These are phyloP conservation scores for Dunaliella primolecta DNA, from an alignment of 139 green algal genomes.

Conservation along the genomic window DNA sequence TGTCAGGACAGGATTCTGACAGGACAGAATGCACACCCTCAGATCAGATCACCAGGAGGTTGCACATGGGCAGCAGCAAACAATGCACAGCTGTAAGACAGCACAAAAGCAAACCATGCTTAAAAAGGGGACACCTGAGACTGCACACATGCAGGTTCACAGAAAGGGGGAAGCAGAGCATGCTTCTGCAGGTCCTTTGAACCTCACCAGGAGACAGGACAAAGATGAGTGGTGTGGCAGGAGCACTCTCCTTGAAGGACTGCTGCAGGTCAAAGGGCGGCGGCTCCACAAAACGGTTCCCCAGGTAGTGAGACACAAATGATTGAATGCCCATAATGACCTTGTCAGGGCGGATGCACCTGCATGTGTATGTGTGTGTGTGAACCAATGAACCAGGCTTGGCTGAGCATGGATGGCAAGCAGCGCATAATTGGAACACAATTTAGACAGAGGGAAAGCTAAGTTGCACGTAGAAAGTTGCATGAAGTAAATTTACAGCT, in stretches of 20 bases:
- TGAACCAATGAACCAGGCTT: background rate
- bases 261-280: conserved; percentile 72
- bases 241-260: conserved; percentile 59
- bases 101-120: too few species aligned
- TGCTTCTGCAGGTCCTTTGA: too few species aligned
- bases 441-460: background rate
- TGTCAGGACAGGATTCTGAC: background rate
- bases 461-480: background rate
- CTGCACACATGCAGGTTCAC: too few species aligned
- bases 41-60: too few species aligned
- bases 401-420: too few species aligned
- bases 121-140: too few species aligned
- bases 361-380: background rate
- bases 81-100: too few species aligned
- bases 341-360: conserved; percentile 75
- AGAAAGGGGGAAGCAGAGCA: too few species aligned
- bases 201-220: conserved; percentile 61
- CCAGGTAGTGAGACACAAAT: conserved; percentile 65
- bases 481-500: background rate
- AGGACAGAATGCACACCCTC: background rate
- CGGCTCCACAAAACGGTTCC: conserved; percentile 70
- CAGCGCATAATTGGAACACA: too few species aligned
- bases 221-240: conserved; percentile 76
- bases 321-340: conserved; percentile 42
- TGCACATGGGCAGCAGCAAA: too few species aligned